These are phyloP conservation scores for Plectosphaerella sp. DNA, from an alignment of 2,329 filamentous ascomycete species.

Conservation along the genomic window DNA sequence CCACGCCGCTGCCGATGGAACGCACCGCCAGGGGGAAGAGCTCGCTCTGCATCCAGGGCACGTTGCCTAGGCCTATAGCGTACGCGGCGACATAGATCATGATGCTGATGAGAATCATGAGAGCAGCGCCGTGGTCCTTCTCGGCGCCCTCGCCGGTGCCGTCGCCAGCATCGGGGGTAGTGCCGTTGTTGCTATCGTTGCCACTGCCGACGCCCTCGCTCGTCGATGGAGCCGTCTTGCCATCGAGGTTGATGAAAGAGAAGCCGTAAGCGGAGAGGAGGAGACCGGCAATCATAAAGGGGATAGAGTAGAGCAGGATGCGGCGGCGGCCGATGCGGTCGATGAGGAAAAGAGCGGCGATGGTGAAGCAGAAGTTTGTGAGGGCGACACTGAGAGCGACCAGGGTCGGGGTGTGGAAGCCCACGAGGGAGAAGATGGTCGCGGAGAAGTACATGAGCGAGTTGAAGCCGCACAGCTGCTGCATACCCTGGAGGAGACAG, in stretches of 20 bases:
- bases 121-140: conserved; percentile 30
- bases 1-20: conserved; percentile 65
- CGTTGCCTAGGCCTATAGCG: conserved; percentile 82
- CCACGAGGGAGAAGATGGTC: conserved; percentile 73
- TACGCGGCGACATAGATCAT: conserved; percentile 82
- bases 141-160: conserved; percentile 3
- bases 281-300: conserved; percentile 75
- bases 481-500: conserved; percentile 79
- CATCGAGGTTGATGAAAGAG: conserved; percentile 50
- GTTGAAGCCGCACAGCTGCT: conserved; percentile 89
- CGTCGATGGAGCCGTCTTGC: conserved; percentile 9
- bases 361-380: conserved; percentile 78
- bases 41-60: conserved; percentile 95
- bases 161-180: conserved; percentile 10
- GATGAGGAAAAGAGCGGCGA: conserved; percentile 71
- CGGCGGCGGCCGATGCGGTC: conserved; percentile 74
- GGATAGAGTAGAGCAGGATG: conserved; percentile 78
- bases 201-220: conserved; percentile 7
- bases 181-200: conserved; percentile 12
- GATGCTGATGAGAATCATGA: conserved; percentile 67
- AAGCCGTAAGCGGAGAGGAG: conserved; percentile 70
- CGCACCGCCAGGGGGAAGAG: conserved; percentile 77
- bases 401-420: conserved; percentile 73
- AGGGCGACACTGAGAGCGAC: conserved; percentile 76
- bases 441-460: conserved; percentile 90